Evolutionary conservation across 2,329 filamentous ascomycete species (phyloP), one percentile per base, ranked within the genome.

Genomic region (Ramichloridium luteum): DNA sequence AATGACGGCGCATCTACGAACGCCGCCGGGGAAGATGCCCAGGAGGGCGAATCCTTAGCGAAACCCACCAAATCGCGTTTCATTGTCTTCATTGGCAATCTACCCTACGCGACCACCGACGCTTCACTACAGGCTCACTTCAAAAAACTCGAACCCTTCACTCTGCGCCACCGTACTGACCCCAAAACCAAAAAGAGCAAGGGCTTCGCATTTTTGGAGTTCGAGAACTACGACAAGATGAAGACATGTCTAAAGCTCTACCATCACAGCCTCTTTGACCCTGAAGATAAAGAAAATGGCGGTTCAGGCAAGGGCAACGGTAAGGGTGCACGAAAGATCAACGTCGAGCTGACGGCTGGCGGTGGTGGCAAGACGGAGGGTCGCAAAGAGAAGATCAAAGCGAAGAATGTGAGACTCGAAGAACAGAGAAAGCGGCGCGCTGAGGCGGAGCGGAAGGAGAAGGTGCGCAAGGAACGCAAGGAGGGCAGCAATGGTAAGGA

Each of bases 331-430:
- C 68, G 88, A 47, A 80, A 77, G 59, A 92, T 96, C 49, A 94
- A 93, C 53, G 81, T 94, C 15, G 88, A 94, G 61, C 61, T 96
- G 44, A 93, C 85, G 70, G 86, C 81, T 37, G 86, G 86, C 22
- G 69, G 69, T 31, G 86, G 86, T 25, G 88, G 88, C 38, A 92
- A 85, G 56, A 82, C 74, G 27, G 67, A 75, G 42, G 61, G 67
- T 35, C 69, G 88, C 41, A 74, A 71, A 51, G 70, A 77, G 36
- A 90, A 86, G 63, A 83, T 96, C 56, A 68, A 72, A 49, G 70
- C 70, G 36, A 94, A 93, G 71, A 94, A 96, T 62, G 65, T 71
- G 49, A 88, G 86, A 61, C 68, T 94, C 30, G 72, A 82, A 45
- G 83, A 76, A 42, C 66, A 80, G 59, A 65, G 75, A 34, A 62